Evolutionary conservation across 1,284 basidiomycete species (phyloP), one percentile per base, ranked within the genome.

Genomic region (Cutaneotrichosporon dermatis): DNA sequence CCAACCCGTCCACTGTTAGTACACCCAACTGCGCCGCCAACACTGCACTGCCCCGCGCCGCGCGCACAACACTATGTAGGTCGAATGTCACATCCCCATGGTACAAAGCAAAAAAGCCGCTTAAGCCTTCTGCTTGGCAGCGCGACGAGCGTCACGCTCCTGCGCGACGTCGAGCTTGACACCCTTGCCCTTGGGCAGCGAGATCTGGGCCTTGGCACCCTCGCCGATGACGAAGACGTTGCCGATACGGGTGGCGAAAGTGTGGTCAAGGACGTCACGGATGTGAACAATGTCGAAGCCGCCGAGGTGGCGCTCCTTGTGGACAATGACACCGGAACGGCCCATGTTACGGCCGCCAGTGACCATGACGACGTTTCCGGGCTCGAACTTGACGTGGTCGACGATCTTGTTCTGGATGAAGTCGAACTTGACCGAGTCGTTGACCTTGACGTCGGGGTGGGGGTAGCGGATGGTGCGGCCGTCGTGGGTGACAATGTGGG

Each of bases 301-400:
- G 80, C 95, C 95, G 71, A 92, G 82, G 83, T 98, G 95, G 82
- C 92, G 92, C 85, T 99, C 96, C 72, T 89, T 86, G 82, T 95
- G 91, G 64, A 90, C 86, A 73, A 99, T 96, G 66, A 92, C 86
- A 84, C 95, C 96, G 64, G 87, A 88, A 83, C 96, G 88, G 75
- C 96, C 95, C 92, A 96, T 96, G 89, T 98, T 99, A 80, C 95
- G 92, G 72, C 95, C 95, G 79, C 95, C 95, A 67, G 96, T 99
- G 82, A 96, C 86, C 85, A 96, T 93, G 79, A 92, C 92, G 69
- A 96, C 87, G 83, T 96, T 96, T 70, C 95, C 95, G 62, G 91
- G 92, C 80, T 99, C 96, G 77, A 99, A 99, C 80, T 92, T 89
- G 80, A 96, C 87, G 78, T 86, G 91, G 76, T 95, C 94, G 70